Evolutionary conservation across 1,284 basidiomycete genomes (phyloP).

Genomic region (Sporisorium reilianum): DNA sequence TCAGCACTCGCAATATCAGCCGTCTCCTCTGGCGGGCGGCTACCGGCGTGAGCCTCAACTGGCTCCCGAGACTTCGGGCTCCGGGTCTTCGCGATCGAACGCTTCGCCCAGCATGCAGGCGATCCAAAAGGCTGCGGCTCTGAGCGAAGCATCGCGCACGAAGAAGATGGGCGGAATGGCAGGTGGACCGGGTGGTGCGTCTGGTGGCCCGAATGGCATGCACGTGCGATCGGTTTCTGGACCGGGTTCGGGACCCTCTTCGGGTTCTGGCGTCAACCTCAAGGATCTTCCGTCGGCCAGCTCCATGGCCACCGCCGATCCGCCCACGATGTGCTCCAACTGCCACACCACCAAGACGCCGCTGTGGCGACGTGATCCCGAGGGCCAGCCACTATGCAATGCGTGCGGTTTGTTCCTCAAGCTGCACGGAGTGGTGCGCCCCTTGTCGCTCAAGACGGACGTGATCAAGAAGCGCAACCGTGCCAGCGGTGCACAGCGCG

Average conservation of each 20-base stretch:
- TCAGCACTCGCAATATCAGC: slow-evolving; percentile 50
- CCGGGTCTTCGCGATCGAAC: slow-evolving; percentile 32
- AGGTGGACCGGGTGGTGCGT: background rate
- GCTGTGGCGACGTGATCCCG: slow-evolving; percentile 92
- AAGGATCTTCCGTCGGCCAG: slow-evolving; percentile 47
- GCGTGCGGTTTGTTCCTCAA: slow-evolving; percentile 76
- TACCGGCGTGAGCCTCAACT: slow-evolving; percentile 33
- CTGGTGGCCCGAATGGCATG: slow-evolving; percentile 20
- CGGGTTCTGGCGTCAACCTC: slow-evolving; percentile 34
- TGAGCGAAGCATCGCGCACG: slow-evolving; percentile 35
- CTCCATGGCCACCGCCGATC: slow-evolving; percentile 56
- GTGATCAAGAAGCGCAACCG: slow-evolving; percentile 90
- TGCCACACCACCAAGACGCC: slow-evolving; percentile 96
- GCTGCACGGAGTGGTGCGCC: slow-evolving; percentile 92
- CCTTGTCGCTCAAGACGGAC: slow-evolving; percentile 93
- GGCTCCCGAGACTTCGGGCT: slow-evolving; percentile 20
- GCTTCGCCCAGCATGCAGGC: slow-evolving; percentile 42
- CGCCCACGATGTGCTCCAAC: slow-evolving; percentile 86
- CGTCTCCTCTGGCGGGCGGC: slow-evolving; percentile 42
- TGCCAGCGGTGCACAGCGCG: slow-evolving; percentile 43
- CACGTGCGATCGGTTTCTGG: slow-evolving; percentile 20
- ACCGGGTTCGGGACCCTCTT: slow-evolving; percentile 8
- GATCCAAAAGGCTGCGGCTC: slow-evolving; percentile 38
- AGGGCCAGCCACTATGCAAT: slow-evolving; percentile 86
- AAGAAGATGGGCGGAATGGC: slow-evolving; percentile 24